Percentiles rank a stretch among this genome's conserved stretches.
Conservation (phyloP, 768 basidiomycete genomes). For the Russula compacta region DNA sequence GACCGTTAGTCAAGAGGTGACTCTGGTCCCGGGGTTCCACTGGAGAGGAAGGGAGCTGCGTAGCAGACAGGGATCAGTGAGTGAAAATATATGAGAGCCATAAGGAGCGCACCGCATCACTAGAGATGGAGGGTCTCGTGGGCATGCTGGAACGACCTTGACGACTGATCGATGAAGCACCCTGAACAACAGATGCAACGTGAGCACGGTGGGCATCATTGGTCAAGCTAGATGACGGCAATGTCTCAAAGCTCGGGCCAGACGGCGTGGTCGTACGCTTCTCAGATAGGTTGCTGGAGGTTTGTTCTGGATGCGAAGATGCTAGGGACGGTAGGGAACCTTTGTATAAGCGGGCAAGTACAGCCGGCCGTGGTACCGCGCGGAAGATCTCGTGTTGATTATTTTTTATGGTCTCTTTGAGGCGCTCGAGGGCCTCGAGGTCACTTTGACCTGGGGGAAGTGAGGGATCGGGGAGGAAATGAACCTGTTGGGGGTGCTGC, state of each 20-base stretch:
- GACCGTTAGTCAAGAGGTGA: background rate
- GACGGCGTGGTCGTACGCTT: slow-evolving; percentile 11
- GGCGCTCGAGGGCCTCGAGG: slow-evolving; percentile 64
- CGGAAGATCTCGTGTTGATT: slow-evolving; percentile 67
- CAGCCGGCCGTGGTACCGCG: slow-evolving; percentile 54
- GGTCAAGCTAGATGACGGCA: slow-evolving; percentile 7
- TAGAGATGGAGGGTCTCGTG: background rate
- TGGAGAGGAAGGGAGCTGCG: background rate
- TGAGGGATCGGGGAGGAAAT: slow-evolving; percentile 12
- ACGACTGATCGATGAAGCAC: background rate
- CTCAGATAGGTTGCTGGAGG: slow-evolving; percentile 9
- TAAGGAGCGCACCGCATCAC: background rate
- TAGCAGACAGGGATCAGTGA: background rate
- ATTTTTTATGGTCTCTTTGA: slow-evolving; percentile 62
- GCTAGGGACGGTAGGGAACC: slow-evolving; percentile 35
- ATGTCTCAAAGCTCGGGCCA: background rate
- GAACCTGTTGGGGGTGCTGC: slow-evolving; percentile 10
- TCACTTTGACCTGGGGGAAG: slow-evolving; percentile 52
- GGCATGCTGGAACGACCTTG: background rate
- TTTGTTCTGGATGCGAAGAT: slow-evolving; percentile 32
- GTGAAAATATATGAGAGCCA: background rate
- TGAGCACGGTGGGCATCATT: background rate
- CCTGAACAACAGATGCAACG: background rate
- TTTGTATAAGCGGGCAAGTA: slow-evolving; percentile 54
- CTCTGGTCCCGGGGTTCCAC: background rate